These are phyloP conservation scores for Leucogyrophana mollusca DNA, from an alignment of 768 basidiomycete genomes.

Conservation along the genomic window DNA sequence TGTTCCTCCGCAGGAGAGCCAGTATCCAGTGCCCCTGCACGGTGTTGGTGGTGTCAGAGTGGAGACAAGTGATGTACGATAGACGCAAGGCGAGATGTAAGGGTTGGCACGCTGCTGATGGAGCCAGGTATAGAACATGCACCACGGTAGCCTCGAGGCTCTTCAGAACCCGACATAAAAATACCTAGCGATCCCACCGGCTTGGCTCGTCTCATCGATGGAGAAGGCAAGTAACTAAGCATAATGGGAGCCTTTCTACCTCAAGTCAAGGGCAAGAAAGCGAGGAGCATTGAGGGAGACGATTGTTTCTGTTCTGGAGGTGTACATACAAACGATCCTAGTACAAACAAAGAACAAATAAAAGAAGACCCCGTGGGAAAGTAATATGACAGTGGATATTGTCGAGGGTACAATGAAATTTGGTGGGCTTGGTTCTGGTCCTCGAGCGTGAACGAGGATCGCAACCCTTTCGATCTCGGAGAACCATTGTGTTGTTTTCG, in stretches of 20 bases:
- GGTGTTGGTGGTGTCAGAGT: too few relatives aligned
- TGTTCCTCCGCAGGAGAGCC: too few relatives aligned
- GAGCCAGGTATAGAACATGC: background rate
- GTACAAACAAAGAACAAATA: constrained; percentile 3
- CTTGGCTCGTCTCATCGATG: constrained; percentile 10
- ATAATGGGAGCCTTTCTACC: background rate
- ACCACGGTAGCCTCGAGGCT: constrained; percentile 23
- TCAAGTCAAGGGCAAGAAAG: too few relatives aligned
- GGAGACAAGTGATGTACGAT: too few relatives aligned
- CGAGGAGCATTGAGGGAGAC: too few relatives aligned
- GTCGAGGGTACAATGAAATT: constrained; percentile 15
- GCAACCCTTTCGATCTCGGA: constrained; percentile 15
- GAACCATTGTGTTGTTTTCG: constrained; percentile 28
- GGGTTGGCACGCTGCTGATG: background rate
- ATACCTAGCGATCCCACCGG: constrained; percentile 12
- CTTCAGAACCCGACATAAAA: constrained; percentile 4
- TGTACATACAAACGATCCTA: constrained; percentile 9
- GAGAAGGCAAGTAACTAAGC: constrained; percentile 1
- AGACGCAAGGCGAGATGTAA: too few relatives aligned
- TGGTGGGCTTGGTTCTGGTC: constrained; percentile 26
- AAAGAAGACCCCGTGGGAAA: constrained; percentile 19
- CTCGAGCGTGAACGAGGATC: constrained; percentile 28
- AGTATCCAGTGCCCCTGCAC: too few relatives aligned
- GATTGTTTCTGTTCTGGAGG: constrained; percentile 1
- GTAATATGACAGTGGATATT: constrained; percentile 1